Conservation (phyloP, 108 stramenopile species). For the Nannochloropsis oceanica region DNA sequence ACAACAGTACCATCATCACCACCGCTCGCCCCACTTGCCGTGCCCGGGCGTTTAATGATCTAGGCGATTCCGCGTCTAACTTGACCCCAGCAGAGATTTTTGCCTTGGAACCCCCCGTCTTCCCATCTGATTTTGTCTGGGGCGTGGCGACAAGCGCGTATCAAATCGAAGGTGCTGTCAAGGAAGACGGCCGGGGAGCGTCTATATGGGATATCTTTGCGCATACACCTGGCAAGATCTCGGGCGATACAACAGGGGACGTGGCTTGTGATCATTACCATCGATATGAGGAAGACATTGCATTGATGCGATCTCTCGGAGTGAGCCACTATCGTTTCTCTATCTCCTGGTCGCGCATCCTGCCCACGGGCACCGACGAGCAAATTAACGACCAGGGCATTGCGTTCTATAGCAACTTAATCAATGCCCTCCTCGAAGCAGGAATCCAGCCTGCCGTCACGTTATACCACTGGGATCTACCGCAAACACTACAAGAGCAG, state of each 20-base stretch:
- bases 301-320: conserved; percentile 60
- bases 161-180: conserved; percentile 64
- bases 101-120: not conserved
- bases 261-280: conserved; percentile 79
- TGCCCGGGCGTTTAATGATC: too few relatives aligned
- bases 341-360: conserved; percentile 71
- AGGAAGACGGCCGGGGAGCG: conserved; percentile 54
- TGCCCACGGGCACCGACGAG: conserved; percentile 56
- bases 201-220: conserved; percentile 75
- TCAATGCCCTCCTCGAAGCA: conserved; percentile 54
- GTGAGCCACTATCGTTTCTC: conserved; percentile 75
- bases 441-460: conserved; percentile 71
- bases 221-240: conserved; percentile 28
- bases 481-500: conserved; percentile 55
- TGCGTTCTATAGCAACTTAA: conserved; percentile 62
- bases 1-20: too few relatives aligned
- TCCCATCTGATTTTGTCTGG: conserved; percentile 54
- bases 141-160: conserved; percentile 56
- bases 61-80: too few relatives aligned
- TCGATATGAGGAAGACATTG: conserved; percentile 56
- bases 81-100: too few relatives aligned
- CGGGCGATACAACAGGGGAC: conserved; percentile 53
- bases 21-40: too few relatives aligned
- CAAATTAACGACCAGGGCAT: conserved; percentile 56
- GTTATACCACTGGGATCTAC: conserved; percentile 88